Base-by-base conservation (phyloP, 2,329 filamentous ascomycete species). In the Diaporthe batatas region DNA sequence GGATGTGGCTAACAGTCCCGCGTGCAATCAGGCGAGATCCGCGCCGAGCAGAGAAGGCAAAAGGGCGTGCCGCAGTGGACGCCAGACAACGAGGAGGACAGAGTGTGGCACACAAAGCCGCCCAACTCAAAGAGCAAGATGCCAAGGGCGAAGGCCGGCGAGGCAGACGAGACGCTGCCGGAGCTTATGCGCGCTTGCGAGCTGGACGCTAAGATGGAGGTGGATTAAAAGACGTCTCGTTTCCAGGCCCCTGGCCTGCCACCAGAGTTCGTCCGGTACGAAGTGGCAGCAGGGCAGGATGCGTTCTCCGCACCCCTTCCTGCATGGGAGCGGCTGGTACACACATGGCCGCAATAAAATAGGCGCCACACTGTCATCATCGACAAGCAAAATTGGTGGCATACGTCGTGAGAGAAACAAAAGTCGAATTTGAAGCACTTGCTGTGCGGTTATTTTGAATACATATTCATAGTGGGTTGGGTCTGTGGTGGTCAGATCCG, bases 31-130 rank as follows among this genome's bases (percentile, higher is more conserved):
- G 73, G 58, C 44, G 64, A 72, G n/a, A 70, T 74, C 47, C 67
- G 73, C 32, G 71, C 71, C 10, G 73, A 73, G 54, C 73, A 74
- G 25, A 68, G 73, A 51, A 58, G 64, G 34, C 58, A 64, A 18
- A 58, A 57, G 21, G 59, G 59, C 32, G 68, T 74, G 18, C 73
- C 73, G 2, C 65, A 70, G 47, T 74, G 73, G 73, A 32, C 71
- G 12, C 73, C 69, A 14, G 73, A 74, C 59, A 74, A 74, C 39
- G 57, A 68, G 36, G 58, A 55, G 7, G 67, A 73, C 1, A 57
- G 73, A 14, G 67, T 73, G 11, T 21, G 62, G 7, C 58, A 74
- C 62, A 69, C 65, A 5, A 71, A 51, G 32, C 73, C 71, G 34
- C 68, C 68, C 12, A 51, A 70, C 32, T 16, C 44, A 8, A 70